These are phyloP conservation scores for Amanita muscaria DNA, from an alignment of 768 basidiomycete genomes.

Conservation along the genomic window DNA sequence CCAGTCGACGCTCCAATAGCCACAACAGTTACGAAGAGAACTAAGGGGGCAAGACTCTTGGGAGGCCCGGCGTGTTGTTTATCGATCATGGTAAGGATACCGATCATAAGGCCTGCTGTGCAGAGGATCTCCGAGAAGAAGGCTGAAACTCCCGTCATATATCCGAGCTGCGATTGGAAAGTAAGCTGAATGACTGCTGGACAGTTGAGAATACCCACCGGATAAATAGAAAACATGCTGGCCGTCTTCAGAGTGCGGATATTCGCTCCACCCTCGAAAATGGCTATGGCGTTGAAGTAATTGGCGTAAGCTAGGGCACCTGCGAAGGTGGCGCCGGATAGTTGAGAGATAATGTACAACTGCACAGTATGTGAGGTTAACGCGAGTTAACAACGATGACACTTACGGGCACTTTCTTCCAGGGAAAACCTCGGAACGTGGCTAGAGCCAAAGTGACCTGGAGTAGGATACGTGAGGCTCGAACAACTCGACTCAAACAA, in stretches of 20 bases:
- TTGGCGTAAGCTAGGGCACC: constrained; percentile 55
- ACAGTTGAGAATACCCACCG: constrained; percentile 31
- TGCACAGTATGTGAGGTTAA: constrained; percentile 1
- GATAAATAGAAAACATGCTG: constrained; percentile 48
- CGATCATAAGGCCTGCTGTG: constrained; percentile 47
- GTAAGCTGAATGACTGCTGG: background rate
- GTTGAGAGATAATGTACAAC: constrained; percentile 53
- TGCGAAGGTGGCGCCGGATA: constrained; percentile 55
- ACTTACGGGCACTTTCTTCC: constrained; percentile 64
- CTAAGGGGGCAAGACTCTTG: constrained; percentile 44
- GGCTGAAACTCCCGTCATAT: constrained; percentile 30
- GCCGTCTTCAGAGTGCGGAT: constrained; percentile 51
- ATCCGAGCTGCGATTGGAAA: constrained; percentile 21
- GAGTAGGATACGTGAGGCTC: background rate
- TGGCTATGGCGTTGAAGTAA: constrained; percentile 61
- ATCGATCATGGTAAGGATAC: constrained; percentile 47
- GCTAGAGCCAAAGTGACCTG: constrained; percentile 67
- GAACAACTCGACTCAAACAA: background rate
- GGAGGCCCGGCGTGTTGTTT: constrained; percentile 41
- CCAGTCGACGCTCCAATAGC: constrained; percentile 54
- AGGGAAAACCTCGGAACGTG: constrained; percentile 64
- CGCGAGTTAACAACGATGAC: background rate
- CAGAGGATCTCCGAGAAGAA: constrained; percentile 52
- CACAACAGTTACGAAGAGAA: constrained; percentile 47
- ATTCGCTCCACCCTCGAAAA: constrained; percentile 48